Evolutionary conservation across 2,329 filamentous ascomycete genomes (phyloP).

Genomic region (Knufia petricola): DNA sequence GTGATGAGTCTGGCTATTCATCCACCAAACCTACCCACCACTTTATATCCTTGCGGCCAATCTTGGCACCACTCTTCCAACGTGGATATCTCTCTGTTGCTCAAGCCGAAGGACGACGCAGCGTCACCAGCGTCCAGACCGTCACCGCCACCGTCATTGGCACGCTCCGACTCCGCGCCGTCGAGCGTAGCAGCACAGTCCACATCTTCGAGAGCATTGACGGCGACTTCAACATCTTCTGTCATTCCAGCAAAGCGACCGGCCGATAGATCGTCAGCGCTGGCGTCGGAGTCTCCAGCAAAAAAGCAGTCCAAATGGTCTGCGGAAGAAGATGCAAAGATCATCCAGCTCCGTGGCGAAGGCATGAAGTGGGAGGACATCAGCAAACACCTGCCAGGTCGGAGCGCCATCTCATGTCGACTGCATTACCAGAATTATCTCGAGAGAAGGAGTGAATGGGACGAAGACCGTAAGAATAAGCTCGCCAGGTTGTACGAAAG

Average conservation of each 20-base stretch:
- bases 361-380: slow-evolving; percentile 99
- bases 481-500: slow-evolving; percentile 89
- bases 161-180: slow-evolving; percentile 17
- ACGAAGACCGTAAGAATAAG: slow-evolving; percentile 96
- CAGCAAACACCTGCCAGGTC: slow-evolving; percentile 76
- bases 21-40: background rate
- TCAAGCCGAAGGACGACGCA: slow-evolving; percentile 48
- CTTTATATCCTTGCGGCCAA: slow-evolving; percentile 6
- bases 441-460: slow-evolving; percentile 86
- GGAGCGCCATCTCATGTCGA: slow-evolving; percentile 87
- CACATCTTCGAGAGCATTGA: slow-evolving; percentile 1
- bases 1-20: slow-evolving; percentile 7
- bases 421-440: slow-evolving; percentile 97
- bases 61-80: slow-evolving; percentile 34
- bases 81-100: slow-evolving; percentile 90
- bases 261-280: slow-evolving; percentile 14
- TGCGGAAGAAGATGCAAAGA: slow-evolving; percentile 80
- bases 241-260: slow-evolving; percentile 19
- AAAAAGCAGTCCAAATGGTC: slow-evolving; percentile 98
- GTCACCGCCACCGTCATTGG: slow-evolving; percentile 12
- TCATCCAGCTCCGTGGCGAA: slow-evolving; percentile 79
- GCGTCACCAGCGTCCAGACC: slow-evolving; percentile 11
- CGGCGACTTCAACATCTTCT: slow-evolving; percentile 12
- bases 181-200: slow-evolving; percentile 15
- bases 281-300: slow-evolving; percentile 53